Base-by-base conservation (phyloP, 176 grass and related monocot genomes). In the Zea mays region DNA sequence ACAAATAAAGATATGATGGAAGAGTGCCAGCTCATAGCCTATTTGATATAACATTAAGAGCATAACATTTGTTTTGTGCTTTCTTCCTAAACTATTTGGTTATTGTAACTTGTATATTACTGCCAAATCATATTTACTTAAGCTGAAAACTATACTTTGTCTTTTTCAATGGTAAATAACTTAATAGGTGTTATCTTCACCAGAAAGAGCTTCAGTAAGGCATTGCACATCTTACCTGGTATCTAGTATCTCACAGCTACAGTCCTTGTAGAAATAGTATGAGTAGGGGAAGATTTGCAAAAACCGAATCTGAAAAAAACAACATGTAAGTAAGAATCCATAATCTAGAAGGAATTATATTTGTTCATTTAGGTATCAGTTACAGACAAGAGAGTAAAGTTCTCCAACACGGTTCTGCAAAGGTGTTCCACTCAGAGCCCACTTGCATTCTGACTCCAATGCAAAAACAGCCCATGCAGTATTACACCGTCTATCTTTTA, bases 351-450 rank as follows among this genome's bases (percentile, higher is more conserved):
- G 69, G 19, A 21, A 27, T 73, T 69, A 60, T 10, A 64, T 41
- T 8, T 80, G 39, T 15, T 67, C 62, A 39, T 69, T 76, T 21
- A 71, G 33, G 21, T 52, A 10, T 62, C 35, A 81, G 79, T 44
- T 44, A 82, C 85, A 83, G 49, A 98, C 96, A 88, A 98, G 83
- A 1, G 96, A 98, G 78, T 98, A 98, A 76, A 98, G 92, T 79
- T 98, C 96, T 88, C 96, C 96, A 78, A 98, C 89, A 77, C 96
- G 87, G 75, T 98, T 98, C 75, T 98, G 92, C 65, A 98, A 80
- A 19, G 96, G 96, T 76, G 96, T 98, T n/a, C 96, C 96, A 83
- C 96, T 98, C 60, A 98, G 74, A 56, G 96, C 96, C 96, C 96
- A 98, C 83, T 88, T 98, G 84, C 90, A 94, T 65, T 82, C 85